Conservation (phyloP, 2,329 filamentous ascomycete genomes). For the Alternaria panax region DNA sequence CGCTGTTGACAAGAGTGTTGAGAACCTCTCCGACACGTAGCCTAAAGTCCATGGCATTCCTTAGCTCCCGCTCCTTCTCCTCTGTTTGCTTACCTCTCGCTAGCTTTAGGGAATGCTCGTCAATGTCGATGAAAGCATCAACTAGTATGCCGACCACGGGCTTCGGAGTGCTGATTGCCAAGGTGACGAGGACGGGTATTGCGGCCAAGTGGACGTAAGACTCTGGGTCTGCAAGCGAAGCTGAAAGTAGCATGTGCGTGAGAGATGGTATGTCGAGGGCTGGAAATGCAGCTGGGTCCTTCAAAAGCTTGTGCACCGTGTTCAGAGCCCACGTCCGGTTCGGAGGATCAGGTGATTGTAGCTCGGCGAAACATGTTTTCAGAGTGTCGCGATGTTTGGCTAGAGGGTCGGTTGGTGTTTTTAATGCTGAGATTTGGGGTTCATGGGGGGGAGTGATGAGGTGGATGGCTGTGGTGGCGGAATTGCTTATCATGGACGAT, state of each 20-base stretch:
- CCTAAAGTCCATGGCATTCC: constrained; percentile 64
- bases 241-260: constrained; percentile 69
- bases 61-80: constrained; percentile 37
- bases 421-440: neutral
- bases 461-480: constrained; percentile 55
- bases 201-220: constrained; percentile 76
- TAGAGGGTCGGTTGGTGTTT: constrained; percentile 53
- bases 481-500: constrained; percentile 31
- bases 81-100: constrained; percentile 21
- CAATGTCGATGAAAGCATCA: constrained; percentile 72
- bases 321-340: constrained; percentile 49
- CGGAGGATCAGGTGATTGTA: constrained; percentile 47
- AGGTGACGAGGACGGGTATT: constrained; percentile 68
- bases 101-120: constrained; percentile 49
- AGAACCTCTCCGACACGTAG: constrained; percentile 70
- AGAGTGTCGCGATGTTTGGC: constrained; percentile 51
- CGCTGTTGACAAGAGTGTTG: constrained; percentile 30
- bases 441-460: constrained; percentile 62
- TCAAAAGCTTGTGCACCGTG: constrained; percentile 57
- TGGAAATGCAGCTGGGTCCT: constrained; percentile 57
- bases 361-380: constrained; percentile 32
- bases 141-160: constrained; percentile 69
- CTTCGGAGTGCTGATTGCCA: constrained; percentile 68
- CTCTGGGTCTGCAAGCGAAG: constrained; percentile 70
- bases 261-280: constrained; percentile 72